Base-by-base conservation (phyloP, 2,329 filamentous ascomycete genomes). In the Fusarium annulatum region DNA sequence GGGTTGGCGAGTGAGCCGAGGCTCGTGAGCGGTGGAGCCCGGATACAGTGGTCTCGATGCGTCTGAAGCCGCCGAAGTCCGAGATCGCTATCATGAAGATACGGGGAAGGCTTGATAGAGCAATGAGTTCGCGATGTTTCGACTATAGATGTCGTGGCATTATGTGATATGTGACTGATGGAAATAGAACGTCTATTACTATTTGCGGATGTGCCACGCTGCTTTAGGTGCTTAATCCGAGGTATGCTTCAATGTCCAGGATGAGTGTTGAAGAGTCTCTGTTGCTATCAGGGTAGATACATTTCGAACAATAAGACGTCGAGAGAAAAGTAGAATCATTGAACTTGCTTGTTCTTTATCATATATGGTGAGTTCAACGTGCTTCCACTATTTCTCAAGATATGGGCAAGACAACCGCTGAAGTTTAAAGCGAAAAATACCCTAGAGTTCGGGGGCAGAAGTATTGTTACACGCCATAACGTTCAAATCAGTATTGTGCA, bases 301-400 rank as follows among this genome's bases (percentile, higher is more conserved):
- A 30, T 30, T 9, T 10, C 28, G 28, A 30, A 8, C 21, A 14
- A 34, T 9, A 4, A 34, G 1, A 5, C 10, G 2, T 14, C 3
- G 0, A 14, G 15, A 7, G 21, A 9, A 2, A 33, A 9, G 1
- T 0, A 1, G 3, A 34, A 2, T 2, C 30, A 19, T 19, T 1
- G 0, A 7, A 10, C 0, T 51, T 3, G 5, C 3, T 11, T 26
- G 7, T 11, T 34, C n/a, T 26, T 26, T 9, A 14, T 21, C 6
- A 19, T 7, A 7, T 0, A 3, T 52, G 2, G 23, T 21, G 26
- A 18, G 23, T 0, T 6, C 2, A 12, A 10, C 14, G 9, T 18
- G 23, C 5, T 11, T 21, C 14, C 5, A 18, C 9, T 18, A 4
- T 28, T 19, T 8, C 18, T 19, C 1, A 4, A 14, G n/a, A 3